Percentiles rank a stretch among this genome's conserved stretches.
phyloP scores from a whole-genome alignment of 139 green algal genomes.

The Chlamydomonas schloesseri region DNA sequence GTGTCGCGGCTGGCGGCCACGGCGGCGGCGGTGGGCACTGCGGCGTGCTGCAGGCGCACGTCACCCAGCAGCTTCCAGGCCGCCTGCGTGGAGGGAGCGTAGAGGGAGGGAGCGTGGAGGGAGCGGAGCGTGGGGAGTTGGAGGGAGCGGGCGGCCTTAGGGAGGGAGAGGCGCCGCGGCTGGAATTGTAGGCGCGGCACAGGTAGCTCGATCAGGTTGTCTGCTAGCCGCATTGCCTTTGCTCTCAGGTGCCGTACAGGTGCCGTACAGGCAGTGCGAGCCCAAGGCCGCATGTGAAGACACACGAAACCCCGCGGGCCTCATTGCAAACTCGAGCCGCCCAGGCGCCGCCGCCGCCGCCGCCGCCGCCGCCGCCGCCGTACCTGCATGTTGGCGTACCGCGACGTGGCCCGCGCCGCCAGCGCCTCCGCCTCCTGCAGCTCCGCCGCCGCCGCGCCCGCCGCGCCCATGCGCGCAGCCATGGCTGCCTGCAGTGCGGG shows the following conservation, averaged over 20 bases:
- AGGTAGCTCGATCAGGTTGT: no score
- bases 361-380: no score
- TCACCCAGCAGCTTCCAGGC: conserved; percentile 85
- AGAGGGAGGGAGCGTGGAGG: not conserved
- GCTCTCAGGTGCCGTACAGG: no score
- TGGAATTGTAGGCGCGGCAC: no score
- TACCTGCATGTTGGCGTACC: conserved; percentile 58
- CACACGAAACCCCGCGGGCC: no score
- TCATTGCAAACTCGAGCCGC: no score
- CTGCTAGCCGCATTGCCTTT: no score
- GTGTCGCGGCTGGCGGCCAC: not conserved
- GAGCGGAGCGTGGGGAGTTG: not conserved
- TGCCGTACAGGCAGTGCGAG: no score
- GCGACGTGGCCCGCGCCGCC: conserved; percentile 19
- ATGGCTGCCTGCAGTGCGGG: not conserved
- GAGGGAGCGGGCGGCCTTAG: not conserved
- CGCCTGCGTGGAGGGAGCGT: conserved; percentile 22
- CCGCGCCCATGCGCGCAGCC: conserved; percentile 62
- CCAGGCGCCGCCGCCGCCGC: no score
- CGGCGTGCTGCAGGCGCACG: conserved; percentile 64
- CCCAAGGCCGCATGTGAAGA: no score
- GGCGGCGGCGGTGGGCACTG: conserved; percentile 43
- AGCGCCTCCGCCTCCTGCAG: conserved; percentile 57
- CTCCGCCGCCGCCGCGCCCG: conserved; percentile 64
- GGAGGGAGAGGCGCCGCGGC: no score